Evolutionary conservation across 257 asterid genomes (phyloP).

Genomic region (Gynochthodes officinalis): DNA sequence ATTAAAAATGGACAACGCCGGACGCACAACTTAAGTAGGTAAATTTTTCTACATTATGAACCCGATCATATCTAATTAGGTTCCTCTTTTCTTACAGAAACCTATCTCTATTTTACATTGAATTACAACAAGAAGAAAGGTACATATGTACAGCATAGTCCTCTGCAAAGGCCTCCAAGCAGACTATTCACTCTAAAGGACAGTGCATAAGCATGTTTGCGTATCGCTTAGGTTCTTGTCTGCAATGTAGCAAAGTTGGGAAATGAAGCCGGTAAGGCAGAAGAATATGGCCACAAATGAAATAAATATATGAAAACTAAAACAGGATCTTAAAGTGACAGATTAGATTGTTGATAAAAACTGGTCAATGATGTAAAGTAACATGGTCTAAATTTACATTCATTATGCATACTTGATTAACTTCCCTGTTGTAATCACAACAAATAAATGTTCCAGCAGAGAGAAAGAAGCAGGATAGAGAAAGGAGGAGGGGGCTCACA

Average conservation of each 20-base stretch:
- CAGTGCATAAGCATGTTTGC: not conserved
- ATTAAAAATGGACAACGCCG: too few species aligned
- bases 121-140: not conserved
- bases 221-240: not conserved
- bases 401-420: not conserved
- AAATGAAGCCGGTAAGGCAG: too few species aligned
- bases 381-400: not conserved
- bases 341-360: too few species aligned
- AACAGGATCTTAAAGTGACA: too few species aligned
- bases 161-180: not conserved
- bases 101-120: too few species aligned
- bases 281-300: not conserved
- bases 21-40: too few species aligned
- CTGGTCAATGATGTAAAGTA: not conserved
- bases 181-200: not conserved
- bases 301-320: not conserved
- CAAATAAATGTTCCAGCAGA: not conserved
- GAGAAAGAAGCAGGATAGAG: not conserved
- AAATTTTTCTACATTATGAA: too few species aligned
- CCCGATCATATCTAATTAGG: too few species aligned
- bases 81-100: too few species aligned
- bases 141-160: not conserved
- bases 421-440: not conserved
- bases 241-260: too few species aligned
- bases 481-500: too few species aligned